phyloP scores from a whole-genome alignment of 2,329 filamentous ascomycete species.

The Colletotrichum scovillei region DNA sequence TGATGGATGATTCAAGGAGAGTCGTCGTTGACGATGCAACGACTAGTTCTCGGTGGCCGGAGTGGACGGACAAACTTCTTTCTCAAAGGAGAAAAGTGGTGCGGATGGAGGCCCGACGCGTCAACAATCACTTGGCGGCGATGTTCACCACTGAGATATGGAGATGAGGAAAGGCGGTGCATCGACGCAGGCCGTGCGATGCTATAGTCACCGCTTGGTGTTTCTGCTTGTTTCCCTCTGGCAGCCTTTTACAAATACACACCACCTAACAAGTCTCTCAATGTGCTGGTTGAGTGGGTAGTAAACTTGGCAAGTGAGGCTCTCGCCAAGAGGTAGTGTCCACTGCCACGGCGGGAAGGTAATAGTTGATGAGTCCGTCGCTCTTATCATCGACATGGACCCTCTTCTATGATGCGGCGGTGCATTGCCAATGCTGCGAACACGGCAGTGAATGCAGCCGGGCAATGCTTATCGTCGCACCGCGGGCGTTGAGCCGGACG shows the following conservation, averaged over 20 bases:
- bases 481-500: conserved; percentile 2
- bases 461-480: conserved; percentile 23
- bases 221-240: conserved; percentile 3
- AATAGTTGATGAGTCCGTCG: not conserved
- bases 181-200: not conserved
- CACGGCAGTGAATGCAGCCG: conserved; percentile 22
- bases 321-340: conserved; percentile 29
- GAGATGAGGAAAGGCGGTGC: not conserved
- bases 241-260: not conserved
- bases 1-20: not conserved
- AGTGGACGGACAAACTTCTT: not conserved
- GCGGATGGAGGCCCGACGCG: not conserved
- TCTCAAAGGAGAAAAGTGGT: not conserved
- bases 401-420: not conserved
- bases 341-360: not conserved
- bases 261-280: not conserved
- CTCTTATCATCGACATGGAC: not conserved
- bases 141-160: not conserved
- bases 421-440: not conserved
- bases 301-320: not conserved
- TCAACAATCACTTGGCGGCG: not conserved
- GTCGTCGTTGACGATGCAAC: not conserved
- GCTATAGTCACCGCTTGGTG: not conserved
- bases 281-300: not conserved
- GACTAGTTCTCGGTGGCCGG: not conserved